Conservation (phyloP, 148 eudicot genomes). For the Tetragonia tetragonoides region DNA sequence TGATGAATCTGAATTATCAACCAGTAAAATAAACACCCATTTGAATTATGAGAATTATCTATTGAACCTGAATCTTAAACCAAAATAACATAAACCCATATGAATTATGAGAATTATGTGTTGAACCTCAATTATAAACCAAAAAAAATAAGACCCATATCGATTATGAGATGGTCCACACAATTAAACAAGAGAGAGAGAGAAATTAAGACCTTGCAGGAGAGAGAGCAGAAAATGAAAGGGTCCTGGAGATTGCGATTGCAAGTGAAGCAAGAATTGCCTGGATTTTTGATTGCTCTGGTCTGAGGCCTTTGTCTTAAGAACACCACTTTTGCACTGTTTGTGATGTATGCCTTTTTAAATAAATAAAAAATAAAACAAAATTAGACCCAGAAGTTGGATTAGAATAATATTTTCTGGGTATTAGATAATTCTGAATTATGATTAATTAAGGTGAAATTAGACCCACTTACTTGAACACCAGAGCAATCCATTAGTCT, state of each 20-base stretch:
- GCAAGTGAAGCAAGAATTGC: constrained; percentile 45
- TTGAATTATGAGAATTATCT: too few species aligned
- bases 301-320: constrained; percentile 41
- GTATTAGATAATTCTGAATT: neutral
- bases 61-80: too few species aligned
- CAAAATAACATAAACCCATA: too few species aligned
- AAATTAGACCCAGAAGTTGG: neutral
- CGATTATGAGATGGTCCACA: too few species aligned
- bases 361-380: neutral
- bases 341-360: constrained; percentile 46
- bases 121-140: too few species aligned
- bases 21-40: too few species aligned
- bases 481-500: constrained; percentile 41
- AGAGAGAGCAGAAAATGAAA: constrained; percentile 47
- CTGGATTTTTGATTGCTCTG: constrained; percentile 31
- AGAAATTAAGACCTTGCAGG: constrained; percentile 47
- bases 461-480: constrained; percentile 34
- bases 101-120: too few species aligned
- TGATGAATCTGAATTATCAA: too few species aligned
- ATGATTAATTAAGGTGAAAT: neutral
- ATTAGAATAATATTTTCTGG: neutral
- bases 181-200: neutral
- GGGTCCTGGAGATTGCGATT: constrained; percentile 48
- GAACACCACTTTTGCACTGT: constrained; percentile 56
- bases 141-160: too few species aligned